Conservation (phyloP, 2,329 filamentous ascomycete genomes). For the Sarocladium oryzae region DNA sequence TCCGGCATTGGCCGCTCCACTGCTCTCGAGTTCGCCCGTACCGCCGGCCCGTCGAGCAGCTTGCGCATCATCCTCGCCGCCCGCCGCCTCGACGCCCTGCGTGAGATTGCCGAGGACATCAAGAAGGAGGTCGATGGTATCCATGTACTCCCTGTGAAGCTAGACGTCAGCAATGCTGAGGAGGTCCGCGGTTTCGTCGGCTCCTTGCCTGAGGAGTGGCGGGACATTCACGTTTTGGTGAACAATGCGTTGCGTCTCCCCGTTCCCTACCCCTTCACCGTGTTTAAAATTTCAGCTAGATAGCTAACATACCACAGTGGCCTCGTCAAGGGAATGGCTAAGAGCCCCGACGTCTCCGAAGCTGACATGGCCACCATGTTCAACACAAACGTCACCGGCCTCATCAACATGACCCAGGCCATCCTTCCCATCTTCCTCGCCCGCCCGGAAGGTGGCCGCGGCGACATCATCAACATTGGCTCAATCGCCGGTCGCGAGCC, state of each 20-base stretch:
- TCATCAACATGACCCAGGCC: conserved; percentile 96
- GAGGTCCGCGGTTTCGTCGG: conserved; percentile 68
- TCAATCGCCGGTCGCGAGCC: conserved; percentile 86
- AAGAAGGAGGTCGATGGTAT: conserved; percentile 69
- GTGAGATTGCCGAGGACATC: conserved; percentile 72
- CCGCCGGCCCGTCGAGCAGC: conserved; percentile 62
- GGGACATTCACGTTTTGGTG: conserved; percentile 78
- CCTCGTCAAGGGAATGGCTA: conserved; percentile 80
- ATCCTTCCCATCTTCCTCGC: conserved; percentile 76
- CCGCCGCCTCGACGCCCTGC: conserved; percentile 72
- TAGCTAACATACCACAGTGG: conserved; percentile 57
- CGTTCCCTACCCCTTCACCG: background rate
- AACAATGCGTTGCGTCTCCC: conserved; percentile 77
- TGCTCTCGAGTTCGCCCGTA: conserved; percentile 89
- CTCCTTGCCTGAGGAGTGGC: conserved; percentile 72
- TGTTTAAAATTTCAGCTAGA: background rate
- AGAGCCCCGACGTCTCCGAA: conserved; percentile 74
- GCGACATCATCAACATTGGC: conserved; percentile 93
- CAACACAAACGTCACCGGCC: conserved; percentile 83
- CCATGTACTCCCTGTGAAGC: conserved; percentile 72
- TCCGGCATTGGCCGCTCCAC: conserved; percentile 81
- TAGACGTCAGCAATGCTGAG: conserved; percentile 78
- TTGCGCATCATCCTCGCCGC: conserved; percentile 84
- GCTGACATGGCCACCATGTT: conserved; percentile 87
- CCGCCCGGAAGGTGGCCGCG: conserved; percentile 66